Conservation (phyloP, 192 early-diverging fungal species). For the Mortierella alpina region DNA sequence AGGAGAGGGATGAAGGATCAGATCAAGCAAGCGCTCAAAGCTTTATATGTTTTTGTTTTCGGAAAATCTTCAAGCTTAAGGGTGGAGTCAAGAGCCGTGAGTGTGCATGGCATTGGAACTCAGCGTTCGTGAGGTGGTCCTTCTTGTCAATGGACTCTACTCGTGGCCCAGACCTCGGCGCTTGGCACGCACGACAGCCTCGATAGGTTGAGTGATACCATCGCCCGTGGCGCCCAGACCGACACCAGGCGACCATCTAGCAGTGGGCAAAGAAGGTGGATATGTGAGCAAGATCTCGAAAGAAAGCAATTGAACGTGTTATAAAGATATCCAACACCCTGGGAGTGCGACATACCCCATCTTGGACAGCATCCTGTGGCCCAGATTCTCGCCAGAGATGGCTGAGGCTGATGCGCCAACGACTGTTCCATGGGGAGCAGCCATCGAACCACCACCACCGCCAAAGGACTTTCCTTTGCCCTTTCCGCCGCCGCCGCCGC, state of each 20-base stretch:
- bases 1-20: background rate
- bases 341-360: slow-evolving; percentile 68
- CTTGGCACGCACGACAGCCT: slow-evolving; percentile 62
- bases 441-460: slow-evolving; percentile 12
- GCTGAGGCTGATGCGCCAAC: slow-evolving; percentile 66
- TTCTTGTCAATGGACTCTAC: background rate
- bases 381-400: slow-evolving; percentile 69
- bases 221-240: slow-evolving; percentile 56
- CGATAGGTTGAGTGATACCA: slow-evolving; percentile 63
- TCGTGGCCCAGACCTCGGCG: slow-evolving; percentile 56
- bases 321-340: background rate
- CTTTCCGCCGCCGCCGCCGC: slow-evolving; percentile 4
- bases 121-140: background rate
- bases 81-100: no score
- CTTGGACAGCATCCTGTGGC: slow-evolving; percentile 73
- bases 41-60: background rate
- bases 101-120: background rate
- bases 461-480: slow-evolving; percentile 5
- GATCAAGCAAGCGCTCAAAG: no score
- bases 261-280: background rate
- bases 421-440: slow-evolving; percentile 59
- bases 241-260: slow-evolving; percentile 61
- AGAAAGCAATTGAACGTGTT: background rate
- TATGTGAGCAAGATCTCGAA: no score
- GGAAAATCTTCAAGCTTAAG: background rate